Evolutionary conservation across 805 yeast species (phyloP), one percentile per base, ranked within the genome.

Genomic region (Pichia ethanolica): DNA sequence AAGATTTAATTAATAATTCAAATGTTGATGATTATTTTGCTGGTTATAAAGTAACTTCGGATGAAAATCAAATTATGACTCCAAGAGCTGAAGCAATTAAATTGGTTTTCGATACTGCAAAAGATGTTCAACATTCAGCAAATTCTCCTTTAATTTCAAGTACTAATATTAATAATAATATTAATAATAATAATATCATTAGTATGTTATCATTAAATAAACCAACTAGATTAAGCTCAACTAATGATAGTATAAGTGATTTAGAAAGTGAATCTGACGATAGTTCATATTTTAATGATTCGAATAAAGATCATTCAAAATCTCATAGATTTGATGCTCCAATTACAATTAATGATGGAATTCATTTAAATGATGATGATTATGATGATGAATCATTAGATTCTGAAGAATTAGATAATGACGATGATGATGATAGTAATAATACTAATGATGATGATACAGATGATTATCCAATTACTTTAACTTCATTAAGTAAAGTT

Each of bases 31-130:
- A 59, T 57, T 51, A 56, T 56, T 46, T 56, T 32, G 28, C 53
- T 7, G 56, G 53, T 28, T 46, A 55, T 41, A 47, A 45, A 42
- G 35, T 53, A 1, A 43, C 45, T n/a, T 27, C 45, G 8, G 45
- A 42, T 20, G 55, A 45, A 25, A 48, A 45, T 8, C 49, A 10
- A 38, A 50, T 48, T 25, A 48, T 60, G 13, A 67, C 71, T 4
- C 72, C 72, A 20, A 59, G 72, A 45, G 71, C 68, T 12, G 71
- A 67, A 45, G 69, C 69, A n/a, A 68, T 68, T 45, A 58, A 59
- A 46, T 50, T 67, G 45, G 71, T 68, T 34, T 68, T 68, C 51
- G 70, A 67, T 52, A 65, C 71, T 1, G 69, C 67, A 28, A 64
- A 59, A 28, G 61, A 55, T 34, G 58, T 65, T n/a, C 67, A 64